Conservation (phyloP, 257 asterid genomes). For the Penstemon barbatus region DNA sequence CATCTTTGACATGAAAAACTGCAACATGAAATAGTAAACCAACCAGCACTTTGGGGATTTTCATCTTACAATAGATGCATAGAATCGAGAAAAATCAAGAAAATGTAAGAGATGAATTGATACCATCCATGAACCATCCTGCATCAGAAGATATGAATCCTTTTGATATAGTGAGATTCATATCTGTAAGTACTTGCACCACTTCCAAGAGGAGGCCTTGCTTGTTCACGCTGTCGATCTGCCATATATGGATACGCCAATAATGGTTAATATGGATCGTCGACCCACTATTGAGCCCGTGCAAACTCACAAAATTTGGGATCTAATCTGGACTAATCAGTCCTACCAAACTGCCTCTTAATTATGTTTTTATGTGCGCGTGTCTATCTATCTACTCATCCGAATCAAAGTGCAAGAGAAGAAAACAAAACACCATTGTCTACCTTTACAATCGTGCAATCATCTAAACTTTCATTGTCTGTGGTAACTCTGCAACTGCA, state of each 20-base stretch:
- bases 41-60: conserved; percentile 1
- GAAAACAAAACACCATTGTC: not conserved
- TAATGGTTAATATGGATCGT: too few relatives aligned
- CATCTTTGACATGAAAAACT: conserved; percentile 79
- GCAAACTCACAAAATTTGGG: too few relatives aligned
- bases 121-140: conserved; percentile 89
- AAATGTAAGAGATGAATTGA: not conserved
- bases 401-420: not conserved
- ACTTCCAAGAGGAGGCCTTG: conserved; percentile 72
- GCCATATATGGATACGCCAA: not conserved
- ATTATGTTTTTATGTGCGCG: not conserved
- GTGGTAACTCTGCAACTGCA: conserved; percentile 65
- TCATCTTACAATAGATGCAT: not conserved
- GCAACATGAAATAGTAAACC: conserved; percentile 27
- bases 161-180: conserved; percentile 67
- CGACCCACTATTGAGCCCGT: too few relatives aligned
- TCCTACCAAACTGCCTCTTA: not conserved
- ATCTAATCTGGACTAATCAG: too few relatives aligned
- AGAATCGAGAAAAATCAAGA: not conserved
- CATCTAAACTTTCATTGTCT: conserved; percentile 60
- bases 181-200: conserved; percentile 70
- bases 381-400: not conserved
- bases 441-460: conserved; percentile 71
- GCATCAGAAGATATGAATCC: conserved; percentile 81
- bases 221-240: conserved; percentile 72